These are phyloP conservation scores for Colletotrichum musae DNA, from an alignment of 2,329 filamentous ascomycete species.

Conservation along the genomic window DNA sequence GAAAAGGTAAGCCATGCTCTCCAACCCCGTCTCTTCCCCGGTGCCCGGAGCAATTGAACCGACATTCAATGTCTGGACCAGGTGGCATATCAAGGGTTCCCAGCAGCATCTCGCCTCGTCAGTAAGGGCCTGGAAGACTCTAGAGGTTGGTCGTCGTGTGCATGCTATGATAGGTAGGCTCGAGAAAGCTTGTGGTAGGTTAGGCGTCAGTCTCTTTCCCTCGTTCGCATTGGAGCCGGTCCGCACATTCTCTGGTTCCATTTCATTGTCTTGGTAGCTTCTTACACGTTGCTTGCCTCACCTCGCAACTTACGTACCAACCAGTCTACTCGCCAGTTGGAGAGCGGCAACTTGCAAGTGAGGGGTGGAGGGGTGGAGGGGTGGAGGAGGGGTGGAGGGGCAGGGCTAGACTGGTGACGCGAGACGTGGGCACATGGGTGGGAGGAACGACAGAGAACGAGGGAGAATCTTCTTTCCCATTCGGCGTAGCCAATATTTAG, in stretches of 20 bases:
- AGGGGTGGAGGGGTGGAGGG: slow-evolving; percentile 22
- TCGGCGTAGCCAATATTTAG: slow-evolving; percentile 40
- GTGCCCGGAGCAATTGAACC: slow-evolving; percentile 30
- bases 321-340: slow-evolving; percentile 19
- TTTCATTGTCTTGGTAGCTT: not conserved
- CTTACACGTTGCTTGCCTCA: not conserved
- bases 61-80: slow-evolving; percentile 21
- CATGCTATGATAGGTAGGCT: not conserved
- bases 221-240: no score
- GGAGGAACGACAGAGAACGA: slow-evolving; percentile 37
- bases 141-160: not conserved
- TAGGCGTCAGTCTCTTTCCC: not conserved
- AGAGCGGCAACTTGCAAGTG: slow-evolving; percentile 6
- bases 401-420: slow-evolving; percentile 27
- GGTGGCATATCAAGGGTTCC: slow-evolving; percentile 17
- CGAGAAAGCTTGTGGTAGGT: not conserved
- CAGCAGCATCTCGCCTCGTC: not conserved
- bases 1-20: no score
- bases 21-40: no score
- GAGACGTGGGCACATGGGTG: slow-evolving; percentile 7
- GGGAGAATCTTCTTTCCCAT: slow-evolving; percentile 44
- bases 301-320: slow-evolving; percentile 23
- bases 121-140: not conserved
- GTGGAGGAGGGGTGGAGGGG: slow-evolving; percentile 1
- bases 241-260: no score